Base-by-base conservation (phyloP, 2,329 filamentous ascomycete genomes). In the Calonectria fujianensis region DNA sequence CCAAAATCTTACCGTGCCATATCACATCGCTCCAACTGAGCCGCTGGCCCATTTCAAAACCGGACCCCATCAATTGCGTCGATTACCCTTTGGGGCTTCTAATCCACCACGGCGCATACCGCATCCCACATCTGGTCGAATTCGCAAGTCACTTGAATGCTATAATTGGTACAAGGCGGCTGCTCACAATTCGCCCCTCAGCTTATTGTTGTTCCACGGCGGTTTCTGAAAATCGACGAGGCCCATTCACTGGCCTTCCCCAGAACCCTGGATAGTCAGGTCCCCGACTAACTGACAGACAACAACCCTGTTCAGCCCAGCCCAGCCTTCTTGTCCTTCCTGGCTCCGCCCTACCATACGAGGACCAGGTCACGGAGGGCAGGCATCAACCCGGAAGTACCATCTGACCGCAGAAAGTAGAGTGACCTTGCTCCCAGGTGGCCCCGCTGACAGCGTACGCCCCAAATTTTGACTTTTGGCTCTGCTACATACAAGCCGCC, bases 401-500 rank as follows among this genome's bases (percentile, higher is more conserved):
- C 78, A 80, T 83, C 82, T 83, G 82, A 83, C 82, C 76, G 79
- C 82, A 82, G 79, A 79, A 70, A 81, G 82, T 83, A 83, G 78
- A 82, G 80, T 80, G 79, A 83, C 81, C 78, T 80, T 76, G 39
- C 57, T 61, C 57, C 39, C 57, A 76, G 76, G 78, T 77, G 74
- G 76, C 82, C 82, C 82, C 82, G 81, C 83, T 78, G 77, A 82
- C 81, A 78, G 78, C 35, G 32, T 54, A 54, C 65, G 67, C 79
- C 80, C 80, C 81, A 82, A 81, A 54, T 63, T 77, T 80, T 79
- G 74, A 78, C 76, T 83, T 82, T 75, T 76, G 74, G 61, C 61
- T 65, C 39, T 61, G 57, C 57, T 39, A 61, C 57, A 41, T 70
- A 78, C 78, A 79, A 79, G 65, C 75, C 81, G 78, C 74, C 78